Base-by-base conservation (phyloP, 2,329 filamentous ascomycete genomes). In the Pseudogymnoascus sp. region DNA sequence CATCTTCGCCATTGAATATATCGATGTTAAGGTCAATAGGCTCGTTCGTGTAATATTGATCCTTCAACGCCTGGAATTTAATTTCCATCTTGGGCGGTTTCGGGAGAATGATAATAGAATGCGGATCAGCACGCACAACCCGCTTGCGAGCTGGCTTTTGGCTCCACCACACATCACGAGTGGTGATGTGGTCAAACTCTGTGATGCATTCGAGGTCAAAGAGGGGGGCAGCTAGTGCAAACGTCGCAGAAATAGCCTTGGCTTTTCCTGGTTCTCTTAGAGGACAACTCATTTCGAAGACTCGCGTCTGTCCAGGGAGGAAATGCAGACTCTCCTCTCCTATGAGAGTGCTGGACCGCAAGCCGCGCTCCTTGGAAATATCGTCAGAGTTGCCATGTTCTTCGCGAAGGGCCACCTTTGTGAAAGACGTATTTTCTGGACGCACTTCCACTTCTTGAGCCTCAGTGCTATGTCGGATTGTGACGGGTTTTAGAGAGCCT, bases 71-170 rank as follows among this genome's bases (percentile, higher is more conserved):
- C 2, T 82, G 77, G 8, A 90, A 75, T 25, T 77, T 81, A 50
- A 99, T 83, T 67, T 90, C 86, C 77, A 99, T 85, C 74, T 97
- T 97, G 0, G 94, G 94, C 28, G 93, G 94, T 66, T 95, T 89
- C 1, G 94, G 93, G 60, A 91, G 80, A 22, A 99, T 85, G 61
- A 84, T 86, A 61, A 96, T 82, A 1, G 77, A 76, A 35, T 82
- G 77, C 7, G 82, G 75, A 53, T 81, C 77, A 9, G 74, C 66
- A 7, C 83, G 78, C 28, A 78, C 73, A 18, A 82, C 71, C 28
- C 75, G 77, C 62, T 78, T 79, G 59, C 74, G 78, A 0, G 72
- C 70, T 12, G 75, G 73, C 2, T 73, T 72, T 6, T 75, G 71
- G 11, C 37, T 38, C 69, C 80, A 81, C 83, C 84, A 87, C 1